Evolutionary conservation across 73 alveolate species (phyloP).

Genomic region (Paramecium octaurelia): DNA sequence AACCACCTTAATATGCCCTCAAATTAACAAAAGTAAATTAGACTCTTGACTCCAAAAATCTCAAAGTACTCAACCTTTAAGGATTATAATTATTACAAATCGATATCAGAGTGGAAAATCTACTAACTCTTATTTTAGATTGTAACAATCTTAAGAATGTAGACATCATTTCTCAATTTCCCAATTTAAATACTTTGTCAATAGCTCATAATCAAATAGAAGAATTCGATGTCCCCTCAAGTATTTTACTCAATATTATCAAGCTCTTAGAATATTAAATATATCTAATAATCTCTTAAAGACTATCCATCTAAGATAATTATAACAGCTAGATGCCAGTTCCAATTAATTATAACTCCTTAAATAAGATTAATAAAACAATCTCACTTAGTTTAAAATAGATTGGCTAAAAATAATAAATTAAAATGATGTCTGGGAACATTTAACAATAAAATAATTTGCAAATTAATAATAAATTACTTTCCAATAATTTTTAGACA

Average conservation of each 20-base stretch:
- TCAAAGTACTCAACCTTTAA: not conserved
- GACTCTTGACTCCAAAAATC: not conserved
- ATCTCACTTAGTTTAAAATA: not conserved
- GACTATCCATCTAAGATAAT: not conserved
- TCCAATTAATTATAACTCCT: not conserved
- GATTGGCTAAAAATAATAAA: conserved; percentile 17
- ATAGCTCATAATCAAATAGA: not conserved
- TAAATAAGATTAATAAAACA: not conserved
- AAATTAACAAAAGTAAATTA: not conserved
- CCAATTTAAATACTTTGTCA: not conserved
- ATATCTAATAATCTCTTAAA: not conserved
- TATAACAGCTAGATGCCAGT: not conserved
- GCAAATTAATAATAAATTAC: not conserved
- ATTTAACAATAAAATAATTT: not conserved
- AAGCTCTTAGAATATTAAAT: conserved; percentile 22
- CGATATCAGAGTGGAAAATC: not conserved
- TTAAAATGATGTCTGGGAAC: not conserved
- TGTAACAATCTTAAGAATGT: not conserved
- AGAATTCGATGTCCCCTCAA: not conserved
- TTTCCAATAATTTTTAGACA: not conserved
- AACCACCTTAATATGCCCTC: conserved; percentile 30
- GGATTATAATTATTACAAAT: not conserved
- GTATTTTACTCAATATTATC: not conserved
- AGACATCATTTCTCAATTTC: not conserved
- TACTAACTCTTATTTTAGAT: conserved; percentile 29